Base-by-base conservation (phyloP, 768 basidiomycete species). In the Calvatia gigantea region DNA sequence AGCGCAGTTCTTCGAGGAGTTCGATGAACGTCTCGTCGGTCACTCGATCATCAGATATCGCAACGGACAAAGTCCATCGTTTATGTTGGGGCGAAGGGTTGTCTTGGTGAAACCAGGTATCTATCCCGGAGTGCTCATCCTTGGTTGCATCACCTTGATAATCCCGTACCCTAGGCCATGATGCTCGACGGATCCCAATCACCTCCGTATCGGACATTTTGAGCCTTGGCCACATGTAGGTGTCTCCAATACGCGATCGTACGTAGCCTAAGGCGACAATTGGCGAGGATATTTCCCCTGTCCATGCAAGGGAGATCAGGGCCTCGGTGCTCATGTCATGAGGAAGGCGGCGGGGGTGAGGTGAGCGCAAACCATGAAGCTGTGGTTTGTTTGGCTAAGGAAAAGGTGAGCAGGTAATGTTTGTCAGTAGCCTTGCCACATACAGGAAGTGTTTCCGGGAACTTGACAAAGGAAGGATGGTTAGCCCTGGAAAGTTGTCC, bases 231-330 rank as follows among this genome's bases (percentile, higher is more conserved):
- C 51, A 53, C 33, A 54, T 56, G 14, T 35, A 41, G 14, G 55
- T 49, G 37, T 44, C 37, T 21, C 57, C 56, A 28, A 54, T 48
- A 17, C 46, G 32, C 12, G 58, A 50, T 7, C 56, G 47, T 19
- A 54, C 28, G 28, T 51, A 51, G 29, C 63, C 56, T 14, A 60
- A 56, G 3, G 54, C 49, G 21, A 56, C 60, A 11, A 61, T 29
- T 15, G 60, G 57, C 15, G 59, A 51, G 9, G 51, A 43, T n/a
- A 60, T 37, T 31, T 64, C 60, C 12, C 69, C 69, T 3, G 65
- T 69, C 69, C 69, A 70, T 41, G 69, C 67, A 0, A 69, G 60
- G 19, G 68, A 66, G 28, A 66, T 66, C 9, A 70, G 58, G n/a
- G 64, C 65, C 35, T 64, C 64, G 9, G 69, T 70, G 29, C 65